Conservation (phyloP, 106 monocot genomes). For the Cymbidium sinense region DNA sequence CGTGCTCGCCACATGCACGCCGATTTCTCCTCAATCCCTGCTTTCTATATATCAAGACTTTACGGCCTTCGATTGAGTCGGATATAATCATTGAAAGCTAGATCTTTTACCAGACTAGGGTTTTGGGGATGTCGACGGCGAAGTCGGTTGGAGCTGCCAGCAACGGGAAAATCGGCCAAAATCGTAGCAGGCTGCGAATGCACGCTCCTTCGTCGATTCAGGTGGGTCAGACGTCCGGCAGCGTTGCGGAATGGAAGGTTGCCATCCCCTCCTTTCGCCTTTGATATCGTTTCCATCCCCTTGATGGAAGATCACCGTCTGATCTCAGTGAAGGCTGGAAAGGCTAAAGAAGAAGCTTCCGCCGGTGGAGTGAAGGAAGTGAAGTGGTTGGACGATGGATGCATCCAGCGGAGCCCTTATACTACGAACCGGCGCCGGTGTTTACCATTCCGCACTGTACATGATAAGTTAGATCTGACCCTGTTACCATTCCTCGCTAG, state of each 20-base stretch:
- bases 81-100: no score
- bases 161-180: conserved; percentile 7
- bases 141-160: neutral
- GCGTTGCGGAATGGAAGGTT: conserved; percentile 21
- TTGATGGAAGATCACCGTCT: no score
- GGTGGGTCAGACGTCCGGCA: conserved; percentile 11
- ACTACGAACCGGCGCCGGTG: conserved; percentile 20
- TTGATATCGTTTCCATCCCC: conserved; percentile 15
- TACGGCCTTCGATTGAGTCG: no score
- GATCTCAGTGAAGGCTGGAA: no score
- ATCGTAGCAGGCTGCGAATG: conserved; percentile 43
- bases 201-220: conserved; percentile 42
- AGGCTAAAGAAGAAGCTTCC: no score
- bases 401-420: conserved; percentile 35
- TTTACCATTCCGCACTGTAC: conserved; percentile 18
- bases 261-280: conserved; percentile 42
- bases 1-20: no score
- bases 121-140: no score
- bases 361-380: no score
- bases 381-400: conserved; percentile 8
- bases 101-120: no score
- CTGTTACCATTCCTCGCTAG: no score
- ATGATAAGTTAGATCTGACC: conserved; percentile 6
- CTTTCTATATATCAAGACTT: no score
- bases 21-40: no score